Conservation (phyloP, 2,329 filamentous ascomycete species). For the Dissoconium aciculare region DNA sequence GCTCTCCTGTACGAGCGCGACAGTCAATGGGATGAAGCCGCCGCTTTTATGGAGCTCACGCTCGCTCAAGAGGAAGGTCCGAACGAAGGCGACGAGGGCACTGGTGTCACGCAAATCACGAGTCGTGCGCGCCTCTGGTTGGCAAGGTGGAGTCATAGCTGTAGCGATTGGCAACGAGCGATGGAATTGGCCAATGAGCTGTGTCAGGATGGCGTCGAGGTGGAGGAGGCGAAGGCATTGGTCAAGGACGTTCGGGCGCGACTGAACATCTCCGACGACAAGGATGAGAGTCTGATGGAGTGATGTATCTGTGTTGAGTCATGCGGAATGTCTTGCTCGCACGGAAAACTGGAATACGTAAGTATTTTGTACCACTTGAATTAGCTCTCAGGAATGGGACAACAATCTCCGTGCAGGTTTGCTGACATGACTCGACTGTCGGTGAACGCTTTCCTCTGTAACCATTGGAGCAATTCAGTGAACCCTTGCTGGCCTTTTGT, state of each 20-base stretch:
- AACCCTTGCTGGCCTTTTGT: too few relatives aligned
- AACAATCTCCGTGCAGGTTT: too few relatives aligned
- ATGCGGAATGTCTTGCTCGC: too few relatives aligned
- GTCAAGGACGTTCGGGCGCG: slow-evolving; percentile 72
- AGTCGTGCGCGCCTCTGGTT: slow-evolving; percentile 91
- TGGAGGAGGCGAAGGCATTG: slow-evolving; percentile 90
- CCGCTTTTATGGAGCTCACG: slow-evolving; percentile 90
- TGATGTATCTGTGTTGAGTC: too few relatives aligned
- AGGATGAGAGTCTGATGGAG: slow-evolving; percentile 3
- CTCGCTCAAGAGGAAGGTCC: slow-evolving; percentile 77
- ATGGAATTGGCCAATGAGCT: slow-evolving; percentile 76
- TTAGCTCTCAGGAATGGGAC: too few relatives aligned
- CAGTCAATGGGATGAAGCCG: slow-evolving; percentile 62
- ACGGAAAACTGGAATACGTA: too few relatives aligned
- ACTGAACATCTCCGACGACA: slow-evolving; percentile 32
- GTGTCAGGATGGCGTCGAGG: slow-evolving; percentile 88
- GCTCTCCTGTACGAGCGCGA: slow-evolving; percentile 76
- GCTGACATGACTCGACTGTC: too few relatives aligned
- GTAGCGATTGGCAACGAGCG: slow-evolving; percentile 59
- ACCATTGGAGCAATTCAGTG: too few relatives aligned
- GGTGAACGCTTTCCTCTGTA: too few relatives aligned
- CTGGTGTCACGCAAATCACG: slow-evolving; percentile 80
- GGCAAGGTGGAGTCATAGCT: slow-evolving; percentile 62
- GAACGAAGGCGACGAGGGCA: slow-evolving; percentile 37
- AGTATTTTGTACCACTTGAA: too few relatives aligned